Percentiles rank a stretch among this genome's conserved stretches.
Evolutionary conservation across 495 filamentous ascomycete genomes (phyloP).

Genomic region (Podospora didyma): DNA sequence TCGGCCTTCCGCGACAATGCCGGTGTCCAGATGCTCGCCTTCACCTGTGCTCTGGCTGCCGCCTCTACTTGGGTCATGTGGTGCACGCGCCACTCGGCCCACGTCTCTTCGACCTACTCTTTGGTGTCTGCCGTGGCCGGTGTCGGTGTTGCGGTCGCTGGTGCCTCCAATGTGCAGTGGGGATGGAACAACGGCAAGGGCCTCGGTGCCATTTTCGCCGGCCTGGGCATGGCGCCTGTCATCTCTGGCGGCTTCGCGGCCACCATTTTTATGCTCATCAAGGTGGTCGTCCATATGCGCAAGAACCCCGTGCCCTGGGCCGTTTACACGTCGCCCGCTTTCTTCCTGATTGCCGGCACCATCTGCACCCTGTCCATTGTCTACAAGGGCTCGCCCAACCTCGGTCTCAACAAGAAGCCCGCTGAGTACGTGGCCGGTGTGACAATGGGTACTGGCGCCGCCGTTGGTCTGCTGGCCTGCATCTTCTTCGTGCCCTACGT

Average conservation of each 20-base stretch:
- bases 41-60: slow-evolving; percentile 56
- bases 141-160: slow-evolving; percentile 58
- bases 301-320: slow-evolving; percentile 54
- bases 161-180: slow-evolving; percentile 53
- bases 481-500: slow-evolving; percentile 64
- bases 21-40: slow-evolving; percentile 56
- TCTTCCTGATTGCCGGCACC: slow-evolving; percentile 56
- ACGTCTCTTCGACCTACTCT: slow-evolving; percentile 66
- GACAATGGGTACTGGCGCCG: slow-evolving; percentile 55
- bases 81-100: slow-evolving; percentile 51
- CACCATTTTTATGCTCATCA: slow-evolving; percentile 59
- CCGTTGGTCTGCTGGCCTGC: slow-evolving; percentile 46
- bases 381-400: slow-evolving; percentile 46
- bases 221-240: slow-evolving; percentile 57
- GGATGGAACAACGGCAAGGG: slow-evolving; percentile 39
- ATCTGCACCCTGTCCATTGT: slow-evolving; percentile 65
- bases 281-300: slow-evolving; percentile 60
- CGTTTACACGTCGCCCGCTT: slow-evolving; percentile 56
- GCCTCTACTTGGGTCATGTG: slow-evolving; percentile 57
- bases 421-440: slow-evolving; percentile 47
- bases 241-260: slow-evolving; percentile 57
- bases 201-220: slow-evolving; percentile 56
- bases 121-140: slow-evolving; percentile 60
- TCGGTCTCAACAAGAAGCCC: slow-evolving; percentile 43
- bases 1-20: slow-evolving; percentile 50